These are phyloP conservation scores for Cladosporium sp. DNA, from an alignment of 2,329 filamentous ascomycete species.

Conservation along the genomic window DNA sequence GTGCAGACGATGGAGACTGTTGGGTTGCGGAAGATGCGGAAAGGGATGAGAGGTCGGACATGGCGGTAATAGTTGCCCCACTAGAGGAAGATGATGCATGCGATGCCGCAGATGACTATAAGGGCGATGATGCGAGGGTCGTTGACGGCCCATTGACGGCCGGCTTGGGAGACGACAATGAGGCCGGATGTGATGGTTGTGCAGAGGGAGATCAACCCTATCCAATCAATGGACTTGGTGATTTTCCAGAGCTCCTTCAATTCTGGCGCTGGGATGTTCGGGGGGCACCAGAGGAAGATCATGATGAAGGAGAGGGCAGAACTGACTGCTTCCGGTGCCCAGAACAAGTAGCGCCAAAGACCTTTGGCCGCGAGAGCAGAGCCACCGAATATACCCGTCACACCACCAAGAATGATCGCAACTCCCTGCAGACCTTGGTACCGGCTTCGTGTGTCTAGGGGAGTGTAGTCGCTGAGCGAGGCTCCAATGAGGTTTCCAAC, in stretches of 20 bases:
- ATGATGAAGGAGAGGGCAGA: slow-evolving; percentile 10
- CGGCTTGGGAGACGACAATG: slow-evolving; percentile 19
- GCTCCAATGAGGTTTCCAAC: slow-evolving; percentile 24
- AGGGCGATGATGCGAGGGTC: slow-evolving; percentile 15
- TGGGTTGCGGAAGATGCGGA: slow-evolving; percentile 21
- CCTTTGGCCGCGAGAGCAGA: slow-evolving; percentile 15
- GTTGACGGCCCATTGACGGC: slow-evolving; percentile 2
- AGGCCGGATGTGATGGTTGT: slow-evolving; percentile 23
- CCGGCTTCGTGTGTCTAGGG: slow-evolving; percentile 14
- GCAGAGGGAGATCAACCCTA: slow-evolving; percentile 18
- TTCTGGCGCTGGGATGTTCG: slow-evolving; percentile 10
- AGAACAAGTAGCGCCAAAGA: slow-evolving; percentile 17
- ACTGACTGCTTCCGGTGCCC: slow-evolving; percentile 12
- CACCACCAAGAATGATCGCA: slow-evolving; percentile 15
- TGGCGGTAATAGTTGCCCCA: slow-evolving; percentile 13
- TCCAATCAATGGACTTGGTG: slow-evolving; percentile 18
- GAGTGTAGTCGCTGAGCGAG: slow-evolving; percentile 21
- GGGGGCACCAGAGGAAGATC: slow-evolving; percentile 14
- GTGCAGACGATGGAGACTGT: slow-evolving; percentile 19
- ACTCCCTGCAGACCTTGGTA: slow-evolving; percentile 19
- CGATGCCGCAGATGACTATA: slow-evolving; percentile 10
- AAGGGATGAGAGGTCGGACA: slow-evolving; percentile 21
- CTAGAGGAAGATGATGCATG: slow-evolving; percentile 12
- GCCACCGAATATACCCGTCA: slow-evolving; percentile 19
- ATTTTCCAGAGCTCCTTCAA: slow-evolving; percentile 9